A percentile compares a stretch with the other conserved stretches of the same genome.
Conservation (phyloP, 2,329 filamentous ascomycete species). For the Magnaporthiopsis poae region DNA sequence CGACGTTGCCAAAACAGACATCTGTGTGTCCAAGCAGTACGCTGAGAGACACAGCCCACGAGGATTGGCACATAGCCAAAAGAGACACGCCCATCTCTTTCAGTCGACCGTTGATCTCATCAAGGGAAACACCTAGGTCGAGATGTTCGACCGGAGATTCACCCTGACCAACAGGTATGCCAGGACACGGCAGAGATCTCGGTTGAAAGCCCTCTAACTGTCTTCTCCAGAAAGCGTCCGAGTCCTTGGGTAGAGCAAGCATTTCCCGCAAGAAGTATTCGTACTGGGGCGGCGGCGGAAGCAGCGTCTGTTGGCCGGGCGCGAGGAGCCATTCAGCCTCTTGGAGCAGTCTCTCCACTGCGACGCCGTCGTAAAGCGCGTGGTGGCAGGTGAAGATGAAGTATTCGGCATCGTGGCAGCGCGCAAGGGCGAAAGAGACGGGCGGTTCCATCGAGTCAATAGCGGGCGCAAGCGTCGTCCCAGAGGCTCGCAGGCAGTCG, state of each 20-base stretch:
- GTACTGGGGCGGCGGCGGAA: constrained; percentile 47
- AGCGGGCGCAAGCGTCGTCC: constrained; percentile 25
- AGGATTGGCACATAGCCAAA: constrained; percentile 58
- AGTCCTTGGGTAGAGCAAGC: constrained; percentile 33
- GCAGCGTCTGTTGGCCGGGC: constrained; percentile 21
- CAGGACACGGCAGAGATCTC: constrained; percentile 11
- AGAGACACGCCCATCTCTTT: constrained; percentile 50
- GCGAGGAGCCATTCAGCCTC: constrained; percentile 58
- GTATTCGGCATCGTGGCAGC: constrained; percentile 15
- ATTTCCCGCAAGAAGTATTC: constrained; percentile 54
- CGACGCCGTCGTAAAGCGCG: constrained; percentile 76
- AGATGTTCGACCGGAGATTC: constrained; percentile 14
- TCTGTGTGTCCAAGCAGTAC: constrained; percentile 48
- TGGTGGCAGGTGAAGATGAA: constrained; percentile 57
- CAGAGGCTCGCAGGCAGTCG: constrained; percentile 29
- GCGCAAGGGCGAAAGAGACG: constrained; percentile 34
- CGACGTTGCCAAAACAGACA: constrained; percentile 78
- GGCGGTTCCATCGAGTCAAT: constrained; percentile 37
- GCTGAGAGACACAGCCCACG: constrained; percentile 59
- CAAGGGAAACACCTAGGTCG: constrained; percentile 28
- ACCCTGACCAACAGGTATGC: not conserved
- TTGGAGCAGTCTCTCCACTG: constrained; percentile 57
- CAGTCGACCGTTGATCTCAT: constrained; percentile 36
- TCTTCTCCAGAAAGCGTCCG: constrained; percentile 56
- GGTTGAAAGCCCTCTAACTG: constrained; percentile 43